These are phyloP conservation scores for Cicer cuneatum DNA, from an alignment of 306 rosid species.

Conservation along the genomic window DNA sequence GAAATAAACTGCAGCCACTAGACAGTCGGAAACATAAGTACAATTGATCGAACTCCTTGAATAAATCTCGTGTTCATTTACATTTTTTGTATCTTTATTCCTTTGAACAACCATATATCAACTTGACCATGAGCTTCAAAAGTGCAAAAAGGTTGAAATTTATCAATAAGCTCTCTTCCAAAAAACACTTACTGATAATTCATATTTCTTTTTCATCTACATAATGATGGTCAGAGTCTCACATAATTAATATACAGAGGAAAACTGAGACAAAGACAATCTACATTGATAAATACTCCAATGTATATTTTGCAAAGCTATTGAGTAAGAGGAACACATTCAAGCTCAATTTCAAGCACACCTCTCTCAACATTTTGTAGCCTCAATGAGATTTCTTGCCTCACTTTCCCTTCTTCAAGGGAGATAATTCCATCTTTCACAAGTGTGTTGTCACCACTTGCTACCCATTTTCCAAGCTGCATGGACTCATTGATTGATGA, in stretches of 20 bases:
- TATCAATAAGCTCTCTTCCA: conserved; percentile 28
- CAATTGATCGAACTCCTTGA: too few species aligned
- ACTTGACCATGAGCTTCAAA: background rate
- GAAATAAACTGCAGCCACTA: too few species aligned
- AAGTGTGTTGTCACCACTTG: conserved; percentile 65
- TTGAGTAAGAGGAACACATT: conserved; percentile 93
- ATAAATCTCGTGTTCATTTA: too few species aligned
- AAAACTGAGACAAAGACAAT: conserved; percentile 17
- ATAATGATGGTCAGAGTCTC: conserved; percentile 38
- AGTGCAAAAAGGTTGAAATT: conserved; percentile 2
- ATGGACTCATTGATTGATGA: conserved; percentile 50
- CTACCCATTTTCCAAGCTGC: conserved; percentile 74
- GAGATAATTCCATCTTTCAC: conserved; percentile 70
- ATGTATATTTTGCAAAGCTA: conserved; percentile 39
- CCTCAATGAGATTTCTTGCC: conserved; percentile 69
- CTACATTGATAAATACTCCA: conserved; percentile 14
- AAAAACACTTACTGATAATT: conserved; percentile 26
- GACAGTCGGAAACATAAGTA: too few species aligned
- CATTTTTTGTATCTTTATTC: too few species aligned
- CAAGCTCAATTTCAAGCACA: conserved; percentile 78
- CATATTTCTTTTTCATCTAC: conserved; percentile 28
- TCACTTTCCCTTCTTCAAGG: conserved; percentile 72
- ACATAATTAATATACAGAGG: conserved; percentile 36
- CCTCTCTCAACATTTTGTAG: conserved; percentile 91
- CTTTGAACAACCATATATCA: too few species aligned